Evolutionary conservation across 441 rosid species (phyloP), one percentile per base, ranked within the genome.

Genomic region (Gossypium aridum): DNA sequence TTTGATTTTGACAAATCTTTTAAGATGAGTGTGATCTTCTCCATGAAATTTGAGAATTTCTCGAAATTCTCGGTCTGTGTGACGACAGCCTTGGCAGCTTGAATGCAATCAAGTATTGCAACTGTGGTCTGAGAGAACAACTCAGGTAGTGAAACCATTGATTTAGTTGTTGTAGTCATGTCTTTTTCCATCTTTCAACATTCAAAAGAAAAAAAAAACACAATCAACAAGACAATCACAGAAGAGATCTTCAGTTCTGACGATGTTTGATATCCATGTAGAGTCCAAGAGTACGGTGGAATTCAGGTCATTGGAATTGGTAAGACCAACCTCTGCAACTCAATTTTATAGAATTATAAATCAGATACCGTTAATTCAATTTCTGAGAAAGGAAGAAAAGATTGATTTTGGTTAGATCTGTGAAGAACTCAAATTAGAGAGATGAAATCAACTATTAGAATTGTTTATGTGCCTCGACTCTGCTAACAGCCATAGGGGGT

Each of bases 21-120:
- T 19, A 83, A 26, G 31, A 80, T n/a, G 56, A 53, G 71, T 19
- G 54, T 63, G 5, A 67, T 69, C 63, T 73, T 74, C 47, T 79
- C 84, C 56, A 83, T 57, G 74, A 74, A 83, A 61, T 54, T 64
- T 4, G 79, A 78, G 72, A 83, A 80, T 72, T 71, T 83, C 34
- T 75, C 56, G 62, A 83, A 78, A 79, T 54, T 76, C 13, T 83
- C 81, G 51, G 61, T 77, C 81, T 81, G 84, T 56, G 76, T 54
- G 2, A 64, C 22, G 14, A 81, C 83, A 64, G 68, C 25, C 20
- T 77, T 72, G 13, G 77, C 81, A 14, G 86, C 75, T 31, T 61
- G 73, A 20, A 69, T 70, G 20, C 81, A 75, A 47, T 81, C 83
- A 62, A 51, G 71, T 56, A 74, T 54, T 3, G 66, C 65, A 62